Conservation (phyloP, 2,329 filamentous ascomycete species). For the Talaromyces amestolkiae region DNA sequence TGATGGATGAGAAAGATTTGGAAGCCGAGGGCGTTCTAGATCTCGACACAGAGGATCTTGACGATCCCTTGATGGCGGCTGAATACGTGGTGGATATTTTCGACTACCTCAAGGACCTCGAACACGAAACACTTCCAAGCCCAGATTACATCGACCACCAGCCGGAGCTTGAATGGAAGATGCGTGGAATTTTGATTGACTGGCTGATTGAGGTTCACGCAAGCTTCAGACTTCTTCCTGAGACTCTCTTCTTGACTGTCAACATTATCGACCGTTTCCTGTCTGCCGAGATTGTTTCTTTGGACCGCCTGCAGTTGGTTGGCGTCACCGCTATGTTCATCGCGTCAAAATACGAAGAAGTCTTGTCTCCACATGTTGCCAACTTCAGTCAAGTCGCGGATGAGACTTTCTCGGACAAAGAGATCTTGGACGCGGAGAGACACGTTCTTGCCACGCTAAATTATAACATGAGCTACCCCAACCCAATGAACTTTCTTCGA, state of each 20-base stretch:
- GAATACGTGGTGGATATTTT: conserved; percentile 98
- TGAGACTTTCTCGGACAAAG: conserved; percentile 89
- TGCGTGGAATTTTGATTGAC: conserved; percentile 92
- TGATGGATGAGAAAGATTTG: conserved; percentile 41
- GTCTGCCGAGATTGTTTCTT: conserved; percentile 89
- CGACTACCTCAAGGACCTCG: conserved; percentile 86
- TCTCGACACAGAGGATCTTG: conserved; percentile 80
- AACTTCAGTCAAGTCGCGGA: conserved; percentile 98
- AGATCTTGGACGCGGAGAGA: conserved; percentile 95
- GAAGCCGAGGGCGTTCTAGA: conserved; percentile 48
- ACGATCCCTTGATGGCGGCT: conserved; percentile 95
- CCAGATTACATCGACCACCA: conserved; percentile 94
- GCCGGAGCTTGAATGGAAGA: conserved; percentile 96
- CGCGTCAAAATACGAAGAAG: conserved; percentile 97
- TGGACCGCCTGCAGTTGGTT: conserved; percentile 93
- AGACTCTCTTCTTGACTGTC: conserved; percentile 93
- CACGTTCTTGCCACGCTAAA: conserved; percentile 87
- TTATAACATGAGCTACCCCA: conserved; percentile 97
- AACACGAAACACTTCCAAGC: conserved; percentile 78
- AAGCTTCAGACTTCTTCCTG: conserved; percentile 89
- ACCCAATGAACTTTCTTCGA: conserved; percentile 99
- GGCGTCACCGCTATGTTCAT: conserved; percentile 99
- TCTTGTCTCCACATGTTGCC: conserved; percentile 90
- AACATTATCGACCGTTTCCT: conserved; percentile 99
- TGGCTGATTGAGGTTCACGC: conserved; percentile 99